These are phyloP conservation scores for Corylus avellana DNA, from an alignment of 306 rosid genomes.

Conservation along the genomic window DNA sequence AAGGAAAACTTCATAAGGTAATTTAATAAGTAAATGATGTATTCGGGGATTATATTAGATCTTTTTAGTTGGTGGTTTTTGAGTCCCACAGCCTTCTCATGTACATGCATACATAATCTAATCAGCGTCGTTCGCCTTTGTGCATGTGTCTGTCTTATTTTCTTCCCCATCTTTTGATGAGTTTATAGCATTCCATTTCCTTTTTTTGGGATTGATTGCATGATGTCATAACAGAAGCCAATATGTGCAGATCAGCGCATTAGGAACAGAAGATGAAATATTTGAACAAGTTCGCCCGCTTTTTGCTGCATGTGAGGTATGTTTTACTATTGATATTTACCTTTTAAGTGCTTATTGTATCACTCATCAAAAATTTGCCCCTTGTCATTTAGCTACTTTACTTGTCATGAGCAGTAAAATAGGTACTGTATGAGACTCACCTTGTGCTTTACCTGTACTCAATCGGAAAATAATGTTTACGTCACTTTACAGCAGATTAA, in stretches of 20 bases:
- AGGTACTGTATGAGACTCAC: neutral
- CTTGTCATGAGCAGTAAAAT: neutral
- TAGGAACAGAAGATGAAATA: conserved; percentile 83
- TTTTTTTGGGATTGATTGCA: neutral
- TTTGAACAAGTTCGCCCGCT: conserved; percentile 78
- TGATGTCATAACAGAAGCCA: conserved; percentile 16
- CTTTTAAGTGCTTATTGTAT: neutral
- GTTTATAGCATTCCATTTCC: neutral
- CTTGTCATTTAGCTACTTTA: neutral
- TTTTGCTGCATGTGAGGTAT: conserved; percentile 65
- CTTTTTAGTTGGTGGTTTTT: neutral
- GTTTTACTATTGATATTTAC: neutral
- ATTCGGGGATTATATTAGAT: neutral
- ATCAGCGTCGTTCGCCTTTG: neutral
- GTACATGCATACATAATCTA: conserved; percentile 6
- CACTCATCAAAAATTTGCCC: neutral
- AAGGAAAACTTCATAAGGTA: conserved; percentile 82
- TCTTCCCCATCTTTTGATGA: neutral
- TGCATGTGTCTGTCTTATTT: neutral
- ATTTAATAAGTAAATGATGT: neutral
- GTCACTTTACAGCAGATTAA: neutral
- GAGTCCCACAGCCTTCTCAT: neutral
- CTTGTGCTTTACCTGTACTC: neutral
- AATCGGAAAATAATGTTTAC: neutral
- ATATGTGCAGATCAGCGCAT: conserved; percentile 74